Evolutionary conservation across 2,329 filamentous ascomycete genomes (phyloP).

Genomic region (Calonectria hongkongensis): DNA sequence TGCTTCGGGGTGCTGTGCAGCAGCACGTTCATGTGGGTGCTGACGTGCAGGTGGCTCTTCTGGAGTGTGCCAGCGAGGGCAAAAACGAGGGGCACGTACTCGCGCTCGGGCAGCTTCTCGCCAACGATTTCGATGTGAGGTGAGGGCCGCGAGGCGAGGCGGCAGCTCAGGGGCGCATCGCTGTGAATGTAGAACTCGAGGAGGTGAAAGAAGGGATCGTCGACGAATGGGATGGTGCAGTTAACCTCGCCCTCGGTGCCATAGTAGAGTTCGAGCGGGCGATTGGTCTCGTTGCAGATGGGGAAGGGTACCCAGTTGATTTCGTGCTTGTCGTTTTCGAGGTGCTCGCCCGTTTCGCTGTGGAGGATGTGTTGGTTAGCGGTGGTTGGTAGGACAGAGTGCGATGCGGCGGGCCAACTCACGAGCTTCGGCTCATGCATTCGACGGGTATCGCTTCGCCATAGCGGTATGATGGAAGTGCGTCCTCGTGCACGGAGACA

Average conservation of each 20-base stretch:
- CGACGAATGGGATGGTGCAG: slow-evolving; percentile 86
- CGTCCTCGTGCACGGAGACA: slow-evolving; percentile 61
- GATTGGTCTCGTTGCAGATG: slow-evolving; percentile 89
- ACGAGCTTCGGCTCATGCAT: slow-evolving; percentile 85
- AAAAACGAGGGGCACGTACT: slow-evolving; percentile 90
- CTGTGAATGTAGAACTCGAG: slow-evolving; percentile 99
- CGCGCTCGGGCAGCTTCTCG: slow-evolving; percentile 68
- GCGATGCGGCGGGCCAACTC: slow-evolving; percentile 57
- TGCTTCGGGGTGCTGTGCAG: slow-evolving; percentile 82
- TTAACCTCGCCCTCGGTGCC: slow-evolving; percentile 88
- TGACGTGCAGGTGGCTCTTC: slow-evolving; percentile 91
- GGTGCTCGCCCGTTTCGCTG: slow-evolving; percentile 92
- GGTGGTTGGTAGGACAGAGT: background rate
- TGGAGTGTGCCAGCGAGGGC: slow-evolving; percentile 93
- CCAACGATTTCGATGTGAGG: slow-evolving; percentile 73
- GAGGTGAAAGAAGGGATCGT: slow-evolving; percentile 89
- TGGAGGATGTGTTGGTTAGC: background rate
- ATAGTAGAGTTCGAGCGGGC: slow-evolving; percentile 89
- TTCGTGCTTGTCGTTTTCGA: slow-evolving; percentile 86
- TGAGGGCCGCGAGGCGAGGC: slow-evolving; percentile 85
- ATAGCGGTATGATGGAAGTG: slow-evolving; percentile 78
- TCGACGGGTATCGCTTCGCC: slow-evolving; percentile 81
- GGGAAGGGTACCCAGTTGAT: slow-evolving; percentile 95
- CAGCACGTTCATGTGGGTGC: slow-evolving; percentile 91
- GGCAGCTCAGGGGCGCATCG: slow-evolving; percentile 94